These are phyloP conservation scores for Leptographium galeiforme DNA, from an alignment of 2,329 filamentous ascomycete genomes.

Conservation along the genomic window DNA sequence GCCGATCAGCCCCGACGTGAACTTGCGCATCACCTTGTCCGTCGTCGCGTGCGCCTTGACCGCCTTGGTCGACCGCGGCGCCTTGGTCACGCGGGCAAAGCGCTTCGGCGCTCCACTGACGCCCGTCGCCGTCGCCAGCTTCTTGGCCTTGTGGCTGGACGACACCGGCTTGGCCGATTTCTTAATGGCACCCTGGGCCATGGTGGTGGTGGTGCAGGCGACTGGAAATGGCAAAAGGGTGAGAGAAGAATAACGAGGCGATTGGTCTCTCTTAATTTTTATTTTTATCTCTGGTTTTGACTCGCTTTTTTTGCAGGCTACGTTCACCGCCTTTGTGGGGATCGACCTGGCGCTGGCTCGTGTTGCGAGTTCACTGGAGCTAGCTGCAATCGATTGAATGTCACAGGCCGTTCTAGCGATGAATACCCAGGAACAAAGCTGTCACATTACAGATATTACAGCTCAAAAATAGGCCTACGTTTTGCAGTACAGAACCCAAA, in stretches of 20 bases:
- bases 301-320: background rate
- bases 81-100: constrained; percentile 34
- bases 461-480: too few species aligned
- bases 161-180: constrained; percentile 24
- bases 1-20: constrained; percentile 37
- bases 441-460: too few species aligned
- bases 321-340: background rate
- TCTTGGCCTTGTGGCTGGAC: constrained; percentile 19
- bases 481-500: too few species aligned
- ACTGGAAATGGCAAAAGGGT: background rate
- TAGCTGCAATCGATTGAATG: too few species aligned
- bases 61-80: constrained; percentile 23
- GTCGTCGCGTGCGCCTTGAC: constrained; percentile 24
- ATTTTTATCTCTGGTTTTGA: background rate
- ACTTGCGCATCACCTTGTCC: constrained; percentile 42
- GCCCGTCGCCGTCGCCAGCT: constrained; percentile 18
- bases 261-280: background rate
- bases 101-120: constrained; percentile 17
- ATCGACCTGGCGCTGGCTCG: too few species aligned
- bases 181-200: constrained; percentile 44
- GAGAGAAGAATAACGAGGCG: background rate
- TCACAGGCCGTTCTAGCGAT: too few species aligned
- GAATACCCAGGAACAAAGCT: too few species aligned
- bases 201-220: constrained; percentile 14
- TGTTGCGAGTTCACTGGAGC: too few species aligned